Conservation (phyloP, 257 asterid genomes). For the Lavandula angustifolia region DNA sequence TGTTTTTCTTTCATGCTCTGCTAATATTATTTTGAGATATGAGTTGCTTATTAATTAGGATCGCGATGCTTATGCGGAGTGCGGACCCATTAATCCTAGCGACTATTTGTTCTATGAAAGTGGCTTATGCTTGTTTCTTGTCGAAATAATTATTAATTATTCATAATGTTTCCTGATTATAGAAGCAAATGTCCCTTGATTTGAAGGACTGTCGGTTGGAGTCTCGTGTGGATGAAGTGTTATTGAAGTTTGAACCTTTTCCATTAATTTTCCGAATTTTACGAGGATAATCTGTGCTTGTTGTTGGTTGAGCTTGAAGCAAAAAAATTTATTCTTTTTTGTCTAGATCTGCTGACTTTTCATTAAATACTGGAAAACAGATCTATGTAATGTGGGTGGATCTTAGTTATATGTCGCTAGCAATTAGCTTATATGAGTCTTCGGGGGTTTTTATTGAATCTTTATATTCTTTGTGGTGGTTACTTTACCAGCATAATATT, state of each 20-base stretch:
- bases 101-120: slow-evolving; percentile 27
- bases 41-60: slow-evolving; percentile 23
- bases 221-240: slow-evolving; percentile 21
- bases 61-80: slow-evolving; percentile 7
- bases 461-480: neutral
- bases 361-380: slow-evolving; percentile 16
- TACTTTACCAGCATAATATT: neutral
- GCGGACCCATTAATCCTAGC: slow-evolving; percentile 20
- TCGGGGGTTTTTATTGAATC: neutral
- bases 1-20: slow-evolving; percentile 21
- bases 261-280: slow-evolving; percentile 19
- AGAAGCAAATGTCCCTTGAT: slow-evolving; percentile 36
- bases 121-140: slow-evolving; percentile 14
- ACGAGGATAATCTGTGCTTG: slow-evolving; percentile 20
- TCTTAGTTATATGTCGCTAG: slow-evolving; percentile 9
- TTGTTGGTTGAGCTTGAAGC: slow-evolving; percentile 26
- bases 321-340: slow-evolving; percentile 22
- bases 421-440: slow-evolving; percentile 1
- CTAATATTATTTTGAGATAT: slow-evolving; percentile 15
- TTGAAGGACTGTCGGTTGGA: slow-evolving; percentile 25
- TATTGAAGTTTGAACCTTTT: slow-evolving; percentile 26
- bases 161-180: slow-evolving; percentile 20
- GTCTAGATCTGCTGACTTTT: slow-evolving; percentile 37
- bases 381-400: slow-evolving; percentile 36
- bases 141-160: slow-evolving; percentile 9